These are phyloP conservation scores for Carpinus fangiana DNA, from an alignment of 306 rosid species.

Conservation along the genomic window DNA sequence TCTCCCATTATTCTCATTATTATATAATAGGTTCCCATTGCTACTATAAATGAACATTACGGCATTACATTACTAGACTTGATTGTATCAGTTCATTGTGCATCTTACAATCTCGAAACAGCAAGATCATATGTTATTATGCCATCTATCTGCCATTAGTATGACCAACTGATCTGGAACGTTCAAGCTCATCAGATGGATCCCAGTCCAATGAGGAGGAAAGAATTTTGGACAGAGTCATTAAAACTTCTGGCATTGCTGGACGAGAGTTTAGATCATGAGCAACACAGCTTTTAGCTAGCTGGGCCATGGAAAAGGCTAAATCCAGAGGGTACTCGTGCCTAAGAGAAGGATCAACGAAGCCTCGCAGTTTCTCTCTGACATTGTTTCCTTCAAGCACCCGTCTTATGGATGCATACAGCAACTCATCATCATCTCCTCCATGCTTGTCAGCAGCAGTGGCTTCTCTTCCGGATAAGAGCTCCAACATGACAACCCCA, in stretches of 20 bases:
- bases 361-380: slow-evolving; percentile 48
- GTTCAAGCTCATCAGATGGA: slow-evolving; percentile 56
- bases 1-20: not conserved
- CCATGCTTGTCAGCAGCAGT: slow-evolving; percentile 15
- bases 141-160: slow-evolving; percentile 33
- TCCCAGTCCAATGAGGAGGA: slow-evolving; percentile 67
- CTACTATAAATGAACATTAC: not conserved
- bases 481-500: slow-evolving; percentile 71
- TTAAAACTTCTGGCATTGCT: slow-evolving; percentile 44
- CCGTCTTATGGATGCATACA: slow-evolving; percentile 25
- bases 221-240: slow-evolving; percentile 60
- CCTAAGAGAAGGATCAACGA: slow-evolving; percentile 56
- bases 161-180: slow-evolving; percentile 41
- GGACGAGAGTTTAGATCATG: slow-evolving; percentile 54
- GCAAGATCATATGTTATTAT: not conserved
- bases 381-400: slow-evolving; percentile 63
- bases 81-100: not conserved
- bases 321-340: slow-evolving; percentile 60
- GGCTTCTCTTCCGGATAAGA: slow-evolving; percentile 68
- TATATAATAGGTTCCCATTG: not conserved
- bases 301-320: slow-evolving; percentile 63
- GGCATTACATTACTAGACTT: not conserved
- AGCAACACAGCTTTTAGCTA: slow-evolving; percentile 60
- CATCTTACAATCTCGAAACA: not conserved
- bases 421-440: slow-evolving; percentile 21